Evolutionary conservation across 306 rosid species (phyloP).

Genomic region (Rosa lucieae): DNA sequence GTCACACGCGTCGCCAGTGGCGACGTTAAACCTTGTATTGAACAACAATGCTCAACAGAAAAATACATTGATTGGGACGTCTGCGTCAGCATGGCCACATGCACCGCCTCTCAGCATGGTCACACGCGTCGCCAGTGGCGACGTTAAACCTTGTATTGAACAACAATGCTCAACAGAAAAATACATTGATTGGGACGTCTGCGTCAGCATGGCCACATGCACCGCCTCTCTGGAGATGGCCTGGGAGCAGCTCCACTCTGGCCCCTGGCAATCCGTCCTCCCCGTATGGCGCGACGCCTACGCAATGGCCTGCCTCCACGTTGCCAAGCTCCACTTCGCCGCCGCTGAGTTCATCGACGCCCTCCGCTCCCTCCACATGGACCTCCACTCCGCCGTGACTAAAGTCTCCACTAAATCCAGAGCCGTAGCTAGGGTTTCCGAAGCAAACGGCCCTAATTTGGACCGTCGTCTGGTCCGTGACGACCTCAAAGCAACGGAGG

Average conservation of each 20-base stretch:
- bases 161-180: too few species aligned
- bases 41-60: too few species aligned
- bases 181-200: too few species aligned
- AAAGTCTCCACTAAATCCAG: slow-evolving; percentile 48
- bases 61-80: too few species aligned
- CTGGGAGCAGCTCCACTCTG: slow-evolving; percentile 98
- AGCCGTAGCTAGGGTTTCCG: slow-evolving; percentile 37
- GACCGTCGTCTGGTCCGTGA: slow-evolving; percentile 41
- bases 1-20: too few species aligned
- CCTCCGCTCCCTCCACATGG: slow-evolving; percentile 80
- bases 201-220: slow-evolving; percentile 36
- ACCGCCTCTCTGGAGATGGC: slow-evolving; percentile 74
- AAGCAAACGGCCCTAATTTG: slow-evolving; percentile 14
- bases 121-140: too few species aligned
- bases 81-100: too few species aligned
- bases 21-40: too few species aligned
- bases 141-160: too few species aligned
- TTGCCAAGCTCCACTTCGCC: slow-evolving; percentile 57
- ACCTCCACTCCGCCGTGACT: slow-evolving; percentile 64
- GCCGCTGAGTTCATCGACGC: slow-evolving; percentile 64
- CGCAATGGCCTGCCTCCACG: slow-evolving; percentile 85
- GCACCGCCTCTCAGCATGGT: too few species aligned
- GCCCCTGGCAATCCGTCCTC: slow-evolving; percentile 83
- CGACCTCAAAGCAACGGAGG: slow-evolving; percentile 51
- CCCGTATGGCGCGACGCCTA: slow-evolving; percentile 95